phyloP scores from a whole-genome alignment of 129 eudicot species.

The Centella asiatica region DNA sequence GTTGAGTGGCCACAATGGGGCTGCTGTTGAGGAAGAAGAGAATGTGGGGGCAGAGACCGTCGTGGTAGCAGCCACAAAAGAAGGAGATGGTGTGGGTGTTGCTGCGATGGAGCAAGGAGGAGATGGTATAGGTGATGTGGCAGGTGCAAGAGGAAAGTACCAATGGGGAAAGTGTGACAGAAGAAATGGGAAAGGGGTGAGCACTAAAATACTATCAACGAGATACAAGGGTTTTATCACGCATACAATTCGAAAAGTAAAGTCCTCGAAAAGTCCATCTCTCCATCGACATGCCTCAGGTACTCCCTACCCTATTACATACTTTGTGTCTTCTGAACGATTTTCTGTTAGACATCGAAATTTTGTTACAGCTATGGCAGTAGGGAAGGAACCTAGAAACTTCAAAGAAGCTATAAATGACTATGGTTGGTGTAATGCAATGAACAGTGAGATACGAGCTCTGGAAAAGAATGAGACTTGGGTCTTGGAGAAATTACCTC shows the following conservation, averaged over 20 bases:
- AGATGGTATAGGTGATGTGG: too few species aligned
- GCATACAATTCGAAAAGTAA: not conserved
- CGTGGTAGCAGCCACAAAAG: not conserved
- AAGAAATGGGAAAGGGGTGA: not conserved
- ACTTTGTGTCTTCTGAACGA: not conserved
- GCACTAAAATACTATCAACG: not conserved
- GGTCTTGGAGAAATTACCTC: not conserved
- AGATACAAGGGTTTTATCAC: not conserved
- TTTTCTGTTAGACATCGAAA: not conserved
- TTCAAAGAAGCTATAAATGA: not conserved
- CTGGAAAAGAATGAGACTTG: not conserved
- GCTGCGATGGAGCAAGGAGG: not conserved
- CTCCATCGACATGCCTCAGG: not conserved
- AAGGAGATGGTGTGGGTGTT: not conserved
- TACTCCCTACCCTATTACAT: constrained; percentile 6
- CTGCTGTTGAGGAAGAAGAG: not conserved
- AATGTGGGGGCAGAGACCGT: too few species aligned
- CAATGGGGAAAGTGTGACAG: not conserved
- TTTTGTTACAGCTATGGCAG: not conserved
- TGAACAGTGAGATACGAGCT: not conserved
- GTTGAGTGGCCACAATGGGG: not conserved
- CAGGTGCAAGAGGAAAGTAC: not conserved
- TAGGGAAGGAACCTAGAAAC: not conserved
- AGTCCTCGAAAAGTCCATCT: not conserved
- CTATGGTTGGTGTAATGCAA: not conserved